Evolutionary conservation across 192 early-diverging fungal genomes (phyloP).

Genomic region (Backusella luteola): DNA sequence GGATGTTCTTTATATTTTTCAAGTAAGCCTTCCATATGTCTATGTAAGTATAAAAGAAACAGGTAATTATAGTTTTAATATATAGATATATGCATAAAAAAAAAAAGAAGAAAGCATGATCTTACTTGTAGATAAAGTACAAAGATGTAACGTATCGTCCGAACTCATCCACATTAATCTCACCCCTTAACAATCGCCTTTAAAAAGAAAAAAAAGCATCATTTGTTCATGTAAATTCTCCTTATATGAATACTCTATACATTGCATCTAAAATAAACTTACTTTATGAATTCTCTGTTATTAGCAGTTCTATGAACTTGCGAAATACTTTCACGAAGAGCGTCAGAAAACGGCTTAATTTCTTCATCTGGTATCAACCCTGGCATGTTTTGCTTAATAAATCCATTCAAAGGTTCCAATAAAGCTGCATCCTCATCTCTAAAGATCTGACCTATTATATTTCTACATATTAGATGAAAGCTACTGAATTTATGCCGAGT

Average conservation of each 20-base stretch:
- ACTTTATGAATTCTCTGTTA: conserved; percentile 50
- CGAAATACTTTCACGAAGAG: conserved; percentile 52
- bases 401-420: conserved; percentile 9
- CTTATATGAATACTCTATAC: background rate
- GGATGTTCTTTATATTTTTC: conserved; percentile 49
- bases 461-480: background rate
- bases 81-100: too few species aligned
- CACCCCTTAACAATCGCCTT: conserved; percentile 50
- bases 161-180: conserved; percentile 43
- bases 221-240: background rate
- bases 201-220: background rate
- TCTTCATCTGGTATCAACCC: background rate
- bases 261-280: conserved; percentile 2
- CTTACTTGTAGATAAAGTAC: conserved; percentile 51
- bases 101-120: too few species aligned
- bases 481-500: background rate
- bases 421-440: background rate
- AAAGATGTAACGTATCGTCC: conserved; percentile 49
- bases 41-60: background rate
- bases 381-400: background rate
- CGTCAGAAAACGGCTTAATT: conserved; percentile 37
- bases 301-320: conserved; percentile 49
- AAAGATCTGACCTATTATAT: conserved; percentile 1
- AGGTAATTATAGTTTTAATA: too few species aligned
- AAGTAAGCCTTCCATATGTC: conserved; percentile 45